Conservation (phyloP, 2,329 filamentous ascomycete genomes). For the Hypoxylon sp. region DNA sequence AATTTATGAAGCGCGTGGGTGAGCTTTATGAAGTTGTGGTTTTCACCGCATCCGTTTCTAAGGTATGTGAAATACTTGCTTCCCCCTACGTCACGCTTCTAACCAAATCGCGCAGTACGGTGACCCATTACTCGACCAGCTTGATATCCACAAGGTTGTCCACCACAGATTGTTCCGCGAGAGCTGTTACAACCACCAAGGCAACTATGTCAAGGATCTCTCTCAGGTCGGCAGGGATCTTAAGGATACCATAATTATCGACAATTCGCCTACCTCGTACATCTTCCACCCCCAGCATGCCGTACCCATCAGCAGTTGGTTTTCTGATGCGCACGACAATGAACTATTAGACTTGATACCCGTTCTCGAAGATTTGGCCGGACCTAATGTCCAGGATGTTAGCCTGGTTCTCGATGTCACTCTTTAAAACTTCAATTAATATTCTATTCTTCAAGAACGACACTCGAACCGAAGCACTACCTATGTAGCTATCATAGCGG, state of each 20-base stretch:
- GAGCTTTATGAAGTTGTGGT: constrained; percentile 99
- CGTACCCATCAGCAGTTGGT: constrained; percentile 99
- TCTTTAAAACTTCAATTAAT: constrained; percentile 68
- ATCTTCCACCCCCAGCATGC: constrained; percentile 99
- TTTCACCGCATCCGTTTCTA: constrained; percentile 98
- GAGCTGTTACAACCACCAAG: constrained; percentile 99
- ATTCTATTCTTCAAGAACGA: constrained; percentile 51
- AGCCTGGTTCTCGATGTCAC: constrained; percentile 96
- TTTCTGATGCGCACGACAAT: constrained; percentile 99
- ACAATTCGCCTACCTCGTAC: constrained; percentile 99
- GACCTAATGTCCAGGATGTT: constrained; percentile 90
- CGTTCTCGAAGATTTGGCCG: constrained; percentile 96
- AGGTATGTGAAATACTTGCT: constrained; percentile 71
- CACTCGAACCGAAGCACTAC: constrained; percentile 49
- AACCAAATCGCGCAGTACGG: constrained; percentile 77
- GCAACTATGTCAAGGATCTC: constrained; percentile 99
- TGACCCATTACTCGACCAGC: constrained; percentile 93
- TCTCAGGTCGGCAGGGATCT: constrained; percentile 97
- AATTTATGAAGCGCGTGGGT: constrained; percentile 98
- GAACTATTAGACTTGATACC: constrained; percentile 97
- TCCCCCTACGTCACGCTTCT: constrained; percentile 29
- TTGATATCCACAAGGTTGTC: constrained; percentile 97
- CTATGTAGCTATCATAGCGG: constrained; percentile 64
- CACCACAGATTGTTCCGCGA: constrained; percentile 97
- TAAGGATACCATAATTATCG: constrained; percentile 98